Evolutionary conservation across 805 yeast species (phyloP).

Genomic region (Ogataea naganishii): DNA sequence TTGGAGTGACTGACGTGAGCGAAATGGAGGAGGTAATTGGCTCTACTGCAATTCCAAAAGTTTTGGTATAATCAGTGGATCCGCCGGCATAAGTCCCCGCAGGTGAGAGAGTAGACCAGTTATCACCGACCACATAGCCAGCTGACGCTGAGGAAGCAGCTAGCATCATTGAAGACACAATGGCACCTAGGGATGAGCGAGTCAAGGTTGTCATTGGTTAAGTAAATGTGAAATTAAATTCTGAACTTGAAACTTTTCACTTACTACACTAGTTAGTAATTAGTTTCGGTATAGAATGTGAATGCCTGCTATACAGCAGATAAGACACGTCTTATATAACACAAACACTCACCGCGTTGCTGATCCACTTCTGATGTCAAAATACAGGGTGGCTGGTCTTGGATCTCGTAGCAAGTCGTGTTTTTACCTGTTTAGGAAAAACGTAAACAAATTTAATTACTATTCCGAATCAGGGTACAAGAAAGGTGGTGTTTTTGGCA

Average conservation of each 20-base stretch:
- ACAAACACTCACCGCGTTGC: neutral
- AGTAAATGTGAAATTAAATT: neutral
- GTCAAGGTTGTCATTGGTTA: neutral
- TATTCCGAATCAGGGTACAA: neutral
- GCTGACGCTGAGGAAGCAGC: slow-evolving; percentile 30
- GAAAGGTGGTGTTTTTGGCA: neutral
- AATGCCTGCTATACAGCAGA: neutral
- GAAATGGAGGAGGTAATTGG: slow-evolving; percentile 33
- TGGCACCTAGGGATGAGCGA: neutral
- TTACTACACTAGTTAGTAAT: neutral
- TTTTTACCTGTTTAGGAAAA: slow-evolving; percentile 4
- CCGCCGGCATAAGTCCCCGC: slow-evolving; percentile 43
- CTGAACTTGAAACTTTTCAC: neutral
- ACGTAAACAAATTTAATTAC: slow-evolving; percentile 3
- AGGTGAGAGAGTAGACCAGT: slow-evolving; percentile 67
- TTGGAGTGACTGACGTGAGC: slow-evolving; percentile 9
- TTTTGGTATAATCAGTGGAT: slow-evolving; percentile 40
- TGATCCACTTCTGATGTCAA: neutral
- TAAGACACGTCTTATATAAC: neutral
- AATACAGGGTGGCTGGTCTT: slow-evolving; percentile 3
- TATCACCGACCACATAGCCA: slow-evolving; percentile 48
- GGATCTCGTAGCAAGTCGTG: neutral
- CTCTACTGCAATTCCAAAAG: slow-evolving; percentile 63
- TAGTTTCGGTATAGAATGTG: neutral
- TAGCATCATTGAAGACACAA: slow-evolving; percentile 14